These are phyloP conservation scores for Glaciozyma antarctica DNA, from an alignment of 768 basidiomycete species.

Conservation along the genomic window DNA sequence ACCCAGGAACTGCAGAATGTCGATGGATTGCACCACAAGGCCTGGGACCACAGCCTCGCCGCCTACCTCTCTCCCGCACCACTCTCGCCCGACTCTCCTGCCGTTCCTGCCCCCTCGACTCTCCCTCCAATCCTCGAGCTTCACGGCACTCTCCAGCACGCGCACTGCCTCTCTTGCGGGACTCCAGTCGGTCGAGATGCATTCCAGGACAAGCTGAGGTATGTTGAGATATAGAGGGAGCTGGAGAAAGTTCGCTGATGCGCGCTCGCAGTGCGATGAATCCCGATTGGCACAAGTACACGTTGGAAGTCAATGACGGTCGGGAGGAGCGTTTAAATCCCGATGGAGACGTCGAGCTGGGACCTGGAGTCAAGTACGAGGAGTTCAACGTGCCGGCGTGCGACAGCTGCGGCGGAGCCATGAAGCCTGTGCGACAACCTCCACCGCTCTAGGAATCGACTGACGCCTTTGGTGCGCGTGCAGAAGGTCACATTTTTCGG, in stretches of 20 bases:
- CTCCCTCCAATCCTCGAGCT: slow-evolving; percentile 30
- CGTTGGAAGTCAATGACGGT: slow-evolving; percentile 10
- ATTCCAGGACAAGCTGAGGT: slow-evolving; percentile 14
- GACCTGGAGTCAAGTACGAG: slow-evolving; percentile 19
- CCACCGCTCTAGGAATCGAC: background rate
- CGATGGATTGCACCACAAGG: slow-evolving; percentile 87
- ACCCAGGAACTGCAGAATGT: slow-evolving; percentile 49
- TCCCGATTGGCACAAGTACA: slow-evolving; percentile 21
- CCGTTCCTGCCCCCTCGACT: slow-evolving; percentile 5
- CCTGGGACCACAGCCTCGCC: slow-evolving; percentile 36
- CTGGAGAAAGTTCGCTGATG: background rate
- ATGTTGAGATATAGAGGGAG: background rate
- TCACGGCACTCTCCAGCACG: slow-evolving; percentile 31
- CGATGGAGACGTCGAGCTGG: slow-evolving; percentile 30
- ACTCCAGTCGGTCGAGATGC: slow-evolving; percentile 25
- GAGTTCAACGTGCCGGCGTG: slow-evolving; percentile 27
- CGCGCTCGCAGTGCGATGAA: slow-evolving; percentile 5
- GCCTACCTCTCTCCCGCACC: slow-evolving; percentile 16
- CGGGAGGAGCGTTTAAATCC: slow-evolving; percentile 20
- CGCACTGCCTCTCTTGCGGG: slow-evolving; percentile 28
- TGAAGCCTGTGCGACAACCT: slow-evolving; percentile 12
- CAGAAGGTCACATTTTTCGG: background rate
- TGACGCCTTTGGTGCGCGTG: background rate
- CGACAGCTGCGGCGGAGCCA: slow-evolving; percentile 11
- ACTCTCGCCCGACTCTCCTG: background rate